Evolutionary conservation across 768 basidiomycete species (phyloP).

Genomic region (Peribolospora baueri): DNA sequence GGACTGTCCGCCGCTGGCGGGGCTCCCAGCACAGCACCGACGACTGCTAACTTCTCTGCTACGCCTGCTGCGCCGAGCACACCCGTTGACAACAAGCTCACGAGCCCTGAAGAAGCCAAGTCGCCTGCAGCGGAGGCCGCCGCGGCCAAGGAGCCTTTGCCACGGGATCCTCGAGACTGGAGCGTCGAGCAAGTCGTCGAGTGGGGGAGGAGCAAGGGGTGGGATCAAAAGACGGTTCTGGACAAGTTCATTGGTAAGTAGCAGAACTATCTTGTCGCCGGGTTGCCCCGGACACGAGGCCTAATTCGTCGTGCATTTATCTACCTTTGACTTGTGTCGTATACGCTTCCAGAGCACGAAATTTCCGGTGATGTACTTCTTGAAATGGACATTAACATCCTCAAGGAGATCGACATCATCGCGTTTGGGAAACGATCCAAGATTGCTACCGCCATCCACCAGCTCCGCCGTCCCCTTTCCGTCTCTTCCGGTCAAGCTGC

Average conservation of each 20-base stretch:
- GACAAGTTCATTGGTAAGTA: constrained; percentile 60
- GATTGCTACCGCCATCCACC: constrained; percentile 74
- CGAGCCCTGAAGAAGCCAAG: constrained; percentile 8
- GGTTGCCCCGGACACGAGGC: background rate
- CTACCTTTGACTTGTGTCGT: background rate
- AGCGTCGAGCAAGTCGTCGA: constrained; percentile 63
- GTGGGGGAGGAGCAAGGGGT: constrained; percentile 64
- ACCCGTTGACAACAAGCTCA: constrained; percentile 1
- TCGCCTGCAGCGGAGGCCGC: background rate
- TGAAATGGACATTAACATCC: constrained; percentile 69
- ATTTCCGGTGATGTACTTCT: constrained; percentile 92
- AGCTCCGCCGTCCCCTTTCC: constrained; percentile 49
- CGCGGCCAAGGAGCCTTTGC: constrained; percentile 3
- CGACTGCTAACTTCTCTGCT: no score
- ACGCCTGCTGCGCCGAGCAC: constrained; percentile 26
- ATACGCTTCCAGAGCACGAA: constrained; percentile 56
- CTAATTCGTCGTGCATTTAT: background rate
- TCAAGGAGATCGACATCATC: constrained; percentile 86
- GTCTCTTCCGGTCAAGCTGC: constrained; percentile 27
- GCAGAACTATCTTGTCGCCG: background rate
- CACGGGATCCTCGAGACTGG: constrained; percentile 28
- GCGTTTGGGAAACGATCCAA: constrained; percentile 87
- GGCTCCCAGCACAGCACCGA: constrained; percentile 6
- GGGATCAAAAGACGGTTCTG: constrained; percentile 47
- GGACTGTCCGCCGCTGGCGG: constrained; percentile 16